Base-by-base conservation (phyloP, 495 filamentous ascomycete genomes). In the Penicillium goetzii region DNA sequence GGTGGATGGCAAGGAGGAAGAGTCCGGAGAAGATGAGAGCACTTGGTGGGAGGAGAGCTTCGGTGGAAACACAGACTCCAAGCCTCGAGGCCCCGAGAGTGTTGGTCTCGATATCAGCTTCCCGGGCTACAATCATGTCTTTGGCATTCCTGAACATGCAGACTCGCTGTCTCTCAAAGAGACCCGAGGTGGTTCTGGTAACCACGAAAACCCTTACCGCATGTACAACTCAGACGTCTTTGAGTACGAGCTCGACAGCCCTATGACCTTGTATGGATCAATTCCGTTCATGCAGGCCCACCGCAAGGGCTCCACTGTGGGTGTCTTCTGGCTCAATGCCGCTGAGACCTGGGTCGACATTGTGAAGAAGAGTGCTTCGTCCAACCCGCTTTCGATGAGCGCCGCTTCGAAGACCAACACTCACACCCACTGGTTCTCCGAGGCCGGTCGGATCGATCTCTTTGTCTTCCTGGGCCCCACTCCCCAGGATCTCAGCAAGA, bases 261-360 rank as follows among this genome's bases (percentile, higher is more conserved):
- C 95, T 2, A 99, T 98, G 95, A 97, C 95, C n/a, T 80, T 98
- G 23, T 99, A 99, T 72, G 95, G 95, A 53, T 77, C 92, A 9
- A 98, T 99, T 68, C 95, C 95, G 21, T 88, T 97, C 66, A 96
- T 99, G 92, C 94, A 97, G 76, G 95, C 95, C 19, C 93, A 97
- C 66, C 89, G 89, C 68, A 94, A 95, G 73, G 87, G 89, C 69
- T 97, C 94, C 1, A 95, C 92, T 9, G 93, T 97, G 54, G 96
- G 92, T 57, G 90, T 99, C n/a, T 97, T 99, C 77, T 99, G 95
- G 95, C 84, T 99, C 54, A 98, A 97, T 74, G 91, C 92, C 45
- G 95, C 95, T 3, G 95, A 99, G 76, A 98, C 93, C 4, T 99
- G 95, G 95, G 79, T 99, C 56, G 95, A 99, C 75, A 89, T 99